A percentile compares a stretch with the other conserved stretches of the same genome.
These are phyloP conservation scores for Tolypocladium nubicola DNA, from an alignment of 2,329 filamentous ascomycete species.

Conservation along the genomic window DNA sequence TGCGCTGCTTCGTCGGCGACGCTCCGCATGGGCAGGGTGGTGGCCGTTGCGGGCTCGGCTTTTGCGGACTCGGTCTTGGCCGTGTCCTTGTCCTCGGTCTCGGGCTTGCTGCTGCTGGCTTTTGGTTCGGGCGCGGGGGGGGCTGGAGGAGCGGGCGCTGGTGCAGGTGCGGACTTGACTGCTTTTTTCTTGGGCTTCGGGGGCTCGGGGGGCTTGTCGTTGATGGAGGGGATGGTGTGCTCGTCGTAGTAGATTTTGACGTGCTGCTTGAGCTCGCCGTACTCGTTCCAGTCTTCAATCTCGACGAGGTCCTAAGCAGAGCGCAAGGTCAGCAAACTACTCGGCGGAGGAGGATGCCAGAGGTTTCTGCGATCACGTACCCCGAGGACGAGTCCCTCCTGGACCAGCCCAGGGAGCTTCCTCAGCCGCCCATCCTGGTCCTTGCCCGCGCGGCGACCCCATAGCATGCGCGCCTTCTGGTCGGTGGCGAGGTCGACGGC, in stretches of 20 bases:
- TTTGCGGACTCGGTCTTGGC: constrained; percentile 10
- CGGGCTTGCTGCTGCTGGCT: constrained; percentile 2
- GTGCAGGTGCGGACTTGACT: constrained; percentile 12
- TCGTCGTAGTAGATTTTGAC: constrained; percentile 60
- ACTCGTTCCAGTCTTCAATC: constrained; percentile 98
- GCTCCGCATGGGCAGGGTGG: constrained; percentile 35
- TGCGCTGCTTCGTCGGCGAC: constrained; percentile 55
- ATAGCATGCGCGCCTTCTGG: constrained; percentile 78
- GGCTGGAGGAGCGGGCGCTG: constrained; percentile 7
- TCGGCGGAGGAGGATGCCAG: background rate
- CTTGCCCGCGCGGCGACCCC: constrained; percentile 74
- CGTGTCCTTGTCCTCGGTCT: constrained; percentile 2
- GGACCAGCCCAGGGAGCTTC: constrained; percentile 82
- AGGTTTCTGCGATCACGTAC: constrained; percentile 43
- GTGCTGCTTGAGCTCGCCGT: constrained; percentile 84
- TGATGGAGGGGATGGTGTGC: constrained; percentile 44
- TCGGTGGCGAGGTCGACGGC: constrained; percentile 87
- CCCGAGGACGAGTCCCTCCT: constrained; percentile 74
- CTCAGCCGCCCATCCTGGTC: constrained; percentile 48
- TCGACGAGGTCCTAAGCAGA: constrained; percentile 69
- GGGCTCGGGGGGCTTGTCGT: constrained; percentile 36
- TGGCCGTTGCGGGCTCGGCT: constrained; percentile 15
- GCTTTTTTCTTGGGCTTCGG: constrained; percentile 15
- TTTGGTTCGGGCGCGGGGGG: constrained; percentile 13
- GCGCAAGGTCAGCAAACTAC: background rate